phyloP scores from a whole-genome alignment of 495 filamentous ascomycete species.

The Trichoderma virens region DNA sequence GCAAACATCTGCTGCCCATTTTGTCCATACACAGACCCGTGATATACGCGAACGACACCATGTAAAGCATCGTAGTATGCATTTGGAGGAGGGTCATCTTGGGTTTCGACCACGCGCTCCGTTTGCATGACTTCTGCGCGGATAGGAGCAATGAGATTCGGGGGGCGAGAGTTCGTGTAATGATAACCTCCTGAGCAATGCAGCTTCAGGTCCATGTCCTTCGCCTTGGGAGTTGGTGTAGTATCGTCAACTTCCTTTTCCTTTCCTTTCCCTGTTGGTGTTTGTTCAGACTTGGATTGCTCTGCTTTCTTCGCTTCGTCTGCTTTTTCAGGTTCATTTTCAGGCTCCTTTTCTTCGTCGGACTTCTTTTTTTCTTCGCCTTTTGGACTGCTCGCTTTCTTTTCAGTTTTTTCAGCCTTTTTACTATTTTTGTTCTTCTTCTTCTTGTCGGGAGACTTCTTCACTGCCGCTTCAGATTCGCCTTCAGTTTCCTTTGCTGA shows the following conservation, averaged over 20 bases:
- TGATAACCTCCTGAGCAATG: slow-evolving; percentile 8
- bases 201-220: not conserved
- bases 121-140: slow-evolving; percentile 32
- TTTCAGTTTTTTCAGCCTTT: not conserved
- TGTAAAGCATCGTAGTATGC: slow-evolving; percentile 38
- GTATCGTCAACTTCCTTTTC: slow-evolving; percentile 12
- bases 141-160: slow-evolving; percentile 27
- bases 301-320: slow-evolving; percentile 12
- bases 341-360: not conserved
- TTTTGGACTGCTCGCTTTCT: not conserved
- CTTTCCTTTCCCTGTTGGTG: slow-evolving; percentile 7
- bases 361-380: slow-evolving; percentile 8
- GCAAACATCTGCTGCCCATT: slow-evolving; percentile 25
- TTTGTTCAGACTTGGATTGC: slow-evolving; percentile 11
- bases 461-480: not conserved
- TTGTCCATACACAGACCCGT: slow-evolving; percentile 41
- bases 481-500: not conserved
- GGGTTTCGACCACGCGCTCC: slow-evolving; percentile 34
- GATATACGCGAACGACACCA: slow-evolving; percentile 38
- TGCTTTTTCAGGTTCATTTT: not conserved
- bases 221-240: not conserved
- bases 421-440: not conserved
- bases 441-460: not conserved
- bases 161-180: slow-evolving; percentile 13
- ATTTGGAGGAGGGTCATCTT: slow-evolving; percentile 40